Base-by-base conservation (phyloP, 345 rosid genomes). In the Fremontodendron californicum region DNA sequence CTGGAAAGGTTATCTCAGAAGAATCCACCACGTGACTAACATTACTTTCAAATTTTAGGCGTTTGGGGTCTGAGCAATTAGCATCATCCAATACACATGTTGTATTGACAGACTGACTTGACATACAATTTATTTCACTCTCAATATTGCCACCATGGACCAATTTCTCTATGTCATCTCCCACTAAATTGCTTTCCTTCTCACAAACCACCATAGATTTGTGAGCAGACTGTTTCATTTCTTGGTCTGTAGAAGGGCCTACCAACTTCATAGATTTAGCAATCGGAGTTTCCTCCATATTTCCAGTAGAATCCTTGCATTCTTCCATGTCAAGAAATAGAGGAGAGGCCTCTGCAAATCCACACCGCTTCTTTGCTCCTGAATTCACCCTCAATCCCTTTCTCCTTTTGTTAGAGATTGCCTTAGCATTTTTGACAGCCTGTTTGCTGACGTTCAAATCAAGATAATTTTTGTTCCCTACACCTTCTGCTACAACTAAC, bases 401-500 rank as follows among this genome's bases (percentile, higher is more conserved):
- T 62, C 63, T 35, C 25, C 42, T 77, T 70, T 54, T 78, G 35
- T 60, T 60, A 16, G 63, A 76, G 21, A 54, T 15, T 37, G 46
- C 13, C 4, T 35, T 46, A 64, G 21, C 1, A 3, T 37, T 60
- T 61, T 71, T 51, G 55, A 48, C 11, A 43, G 49, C 70, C 54
- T 76, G 73, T 25, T 49, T 42, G 25, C 31, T 29, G 63, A 37
- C 0, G 62, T 58, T 75, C 21, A 67, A 69, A 62, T 12, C 71
- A 58, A 15, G 21, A 21, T 74, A 25, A 64, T 49, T 35, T 65
- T 61, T 48, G 11, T 46, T 66, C 45, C 63, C 71, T n/a, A 68
- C 33, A 49, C 57, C 82, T 66, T 73, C 82, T 37, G 67, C 62
- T 40, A 46, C 58, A n/a, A 58, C 57, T 71, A 75, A 57, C 39